Evolutionary conservation across 179 eudicot species (phyloP), one percentile per base, ranked within the genome.

Genomic region (Vitellaria paradoxa): DNA sequence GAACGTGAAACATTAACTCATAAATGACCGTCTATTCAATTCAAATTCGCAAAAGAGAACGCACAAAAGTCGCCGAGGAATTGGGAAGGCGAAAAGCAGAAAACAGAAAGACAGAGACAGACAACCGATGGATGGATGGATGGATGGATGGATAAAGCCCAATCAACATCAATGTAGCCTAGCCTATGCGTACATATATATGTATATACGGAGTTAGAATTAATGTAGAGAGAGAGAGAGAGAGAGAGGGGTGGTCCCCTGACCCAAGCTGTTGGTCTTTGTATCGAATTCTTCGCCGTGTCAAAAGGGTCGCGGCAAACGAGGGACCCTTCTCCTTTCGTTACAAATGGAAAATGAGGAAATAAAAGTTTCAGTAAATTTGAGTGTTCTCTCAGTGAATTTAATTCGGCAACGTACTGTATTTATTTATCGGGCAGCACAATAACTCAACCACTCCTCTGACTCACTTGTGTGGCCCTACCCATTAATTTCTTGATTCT

Each of bases 391-490:
- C 45, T 62, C 37, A 62, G 37, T 57, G 20, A 11, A 23, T 7
- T 20, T 7, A 62, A 62, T 3, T 5, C 21, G 10, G 65, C 11
- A 14, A 20, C 6, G 45, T 42, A 20, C 21, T 20, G 11, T 20
- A 9, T 62, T 23, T 20, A 63, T 24, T 63, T 71, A 72, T 72
- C 47, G 49, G 75, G 75, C 46, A 53, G 75, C 75, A 23, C 75
- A 72, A 55, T 72, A 72, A 72, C 82, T 79, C 74, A 79, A 79
- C 82, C 62, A 73, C 74, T 79, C 82, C 82, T 73, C 77, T 73
- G 74, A 79, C 81, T 37, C 72, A 72, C 67, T 70, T 76, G 65
- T 67, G 59, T 77, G 79, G 74, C 79, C 59, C 57, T 52, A 77
- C 70, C 61, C 21, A 65, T 65, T 65, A 13, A 61, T 61, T 61